Conservation (phyloP, 164 flowering plant species). For the Tetrastigma voinierianum region DNA sequence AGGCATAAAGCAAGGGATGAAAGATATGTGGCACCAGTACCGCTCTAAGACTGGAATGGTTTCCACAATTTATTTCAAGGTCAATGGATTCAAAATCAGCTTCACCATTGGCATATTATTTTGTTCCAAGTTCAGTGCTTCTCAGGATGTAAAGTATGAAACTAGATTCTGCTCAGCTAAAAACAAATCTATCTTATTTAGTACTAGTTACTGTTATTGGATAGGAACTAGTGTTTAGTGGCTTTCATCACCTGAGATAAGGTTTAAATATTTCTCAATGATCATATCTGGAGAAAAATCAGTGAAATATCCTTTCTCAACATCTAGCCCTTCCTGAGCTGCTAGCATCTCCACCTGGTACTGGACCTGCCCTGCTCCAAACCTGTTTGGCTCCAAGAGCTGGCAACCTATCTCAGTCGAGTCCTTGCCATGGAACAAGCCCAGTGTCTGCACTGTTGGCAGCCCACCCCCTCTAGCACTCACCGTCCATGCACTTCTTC, state of each 20-base stretch:
- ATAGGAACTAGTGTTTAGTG: not conserved
- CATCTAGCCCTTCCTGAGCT: conserved; percentile 55
- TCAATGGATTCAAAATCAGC: conserved; percentile 58
- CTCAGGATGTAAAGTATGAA: too few species aligned
- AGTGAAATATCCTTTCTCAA: conserved; percentile 71
- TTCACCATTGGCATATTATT: not conserved
- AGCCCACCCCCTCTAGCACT: conserved; percentile 86
- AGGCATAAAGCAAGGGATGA: too few species aligned
- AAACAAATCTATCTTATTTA: too few species aligned
- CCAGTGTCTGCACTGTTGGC: conserved; percentile 69
- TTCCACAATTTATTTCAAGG: conserved; percentile 51
- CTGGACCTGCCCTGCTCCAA: conserved; percentile 79
- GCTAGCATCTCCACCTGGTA: conserved; percentile 57
- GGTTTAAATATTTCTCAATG: conserved; percentile 38
- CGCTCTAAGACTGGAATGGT: conserved; percentile 74
- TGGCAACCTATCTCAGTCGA: conserved; percentile 70
- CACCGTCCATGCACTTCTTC: conserved; percentile 57
- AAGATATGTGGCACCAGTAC: too few species aligned
- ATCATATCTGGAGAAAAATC: conserved; percentile 60
- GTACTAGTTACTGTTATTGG: too few species aligned
- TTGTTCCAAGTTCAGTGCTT: too few species aligned
- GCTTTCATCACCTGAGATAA: conserved; percentile 23
- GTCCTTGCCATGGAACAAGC: conserved; percentile 61
- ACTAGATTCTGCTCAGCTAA: too few species aligned
- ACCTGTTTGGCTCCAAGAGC: conserved; percentile 55